Conservation (phyloP, 495 filamentous ascomycete genomes). For the Jackrogersella multiformis region DNA sequence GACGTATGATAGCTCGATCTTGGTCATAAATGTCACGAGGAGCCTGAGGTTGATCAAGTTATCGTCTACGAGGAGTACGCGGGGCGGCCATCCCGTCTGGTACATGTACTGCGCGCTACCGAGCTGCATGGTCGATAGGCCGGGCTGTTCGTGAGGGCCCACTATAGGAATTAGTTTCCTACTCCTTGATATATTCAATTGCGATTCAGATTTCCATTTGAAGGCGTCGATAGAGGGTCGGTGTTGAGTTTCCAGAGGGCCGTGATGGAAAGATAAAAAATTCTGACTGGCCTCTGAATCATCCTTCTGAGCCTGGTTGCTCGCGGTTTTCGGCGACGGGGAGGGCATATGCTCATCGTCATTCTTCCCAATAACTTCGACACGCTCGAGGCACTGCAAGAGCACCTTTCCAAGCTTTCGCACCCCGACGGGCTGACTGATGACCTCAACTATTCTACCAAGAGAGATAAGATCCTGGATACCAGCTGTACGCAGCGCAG, state of each 20-base stretch:
- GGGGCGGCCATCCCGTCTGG: constrained; percentile 7
- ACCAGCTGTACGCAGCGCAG: constrained; percentile 35
- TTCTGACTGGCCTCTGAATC: neutral
- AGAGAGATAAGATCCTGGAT: constrained; percentile 29
- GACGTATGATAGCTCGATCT: constrained; percentile 52
- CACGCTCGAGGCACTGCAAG: constrained; percentile 23
- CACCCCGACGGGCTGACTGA: constrained; percentile 39
- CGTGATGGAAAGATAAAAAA: constrained; percentile 16
- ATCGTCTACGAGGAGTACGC: constrained; percentile 75
- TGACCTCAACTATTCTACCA: constrained; percentile 39
- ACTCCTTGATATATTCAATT: neutral
- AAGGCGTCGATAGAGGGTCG: constrained; percentile 27
- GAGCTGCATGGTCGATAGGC: neutral
- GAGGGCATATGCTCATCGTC: neutral
- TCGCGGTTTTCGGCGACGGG: constrained; percentile 1
- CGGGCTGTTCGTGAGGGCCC: neutral
- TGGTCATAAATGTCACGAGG: constrained; percentile 67
- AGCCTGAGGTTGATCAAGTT: constrained; percentile 80
- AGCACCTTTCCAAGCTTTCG: constrained; percentile 37
- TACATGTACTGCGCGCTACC: constrained; percentile 11
- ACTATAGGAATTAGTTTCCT: constrained; percentile 1
- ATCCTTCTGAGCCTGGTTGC: neutral
- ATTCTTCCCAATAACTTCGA: constrained; percentile 6
- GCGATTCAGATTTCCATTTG: constrained; percentile 33
- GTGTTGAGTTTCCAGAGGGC: constrained; percentile 1